phyloP scores from a whole-genome alignment of 2,329 filamentous ascomycete species.

The Penicillium sp. region DNA sequence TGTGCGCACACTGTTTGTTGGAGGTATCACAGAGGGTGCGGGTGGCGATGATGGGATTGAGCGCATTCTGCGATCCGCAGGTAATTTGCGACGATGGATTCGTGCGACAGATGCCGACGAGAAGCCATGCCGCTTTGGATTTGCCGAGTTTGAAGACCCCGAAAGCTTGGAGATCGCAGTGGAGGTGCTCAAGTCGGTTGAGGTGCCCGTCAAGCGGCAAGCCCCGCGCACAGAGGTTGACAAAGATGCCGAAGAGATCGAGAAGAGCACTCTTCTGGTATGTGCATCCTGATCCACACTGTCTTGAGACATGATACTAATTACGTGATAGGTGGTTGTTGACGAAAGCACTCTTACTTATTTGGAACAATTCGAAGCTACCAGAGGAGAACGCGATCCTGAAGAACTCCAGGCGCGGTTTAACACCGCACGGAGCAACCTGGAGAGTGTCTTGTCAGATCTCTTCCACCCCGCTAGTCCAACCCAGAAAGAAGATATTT shows the following conservation, averaged over 20 bases:
- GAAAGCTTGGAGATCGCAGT: constrained; percentile 82
- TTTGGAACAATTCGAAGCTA: constrained; percentile 74
- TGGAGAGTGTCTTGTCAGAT: constrained; percentile 67
- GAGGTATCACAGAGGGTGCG: constrained; percentile 75
- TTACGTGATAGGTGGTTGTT: constrained; percentile 56
- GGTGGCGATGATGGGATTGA: constrained; percentile 77
- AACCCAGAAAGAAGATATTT: constrained; percentile 46
- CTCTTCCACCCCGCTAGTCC: constrained; percentile 65
- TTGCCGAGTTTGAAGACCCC: constrained; percentile 90
- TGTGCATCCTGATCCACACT: constrained; percentile 15
- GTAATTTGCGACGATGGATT: constrained; percentile 80
- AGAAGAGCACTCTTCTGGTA: constrained; percentile 69
- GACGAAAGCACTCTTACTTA: constrained; percentile 82
- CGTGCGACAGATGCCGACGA: constrained; percentile 72
- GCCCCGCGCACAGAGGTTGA: constrained; percentile 43
- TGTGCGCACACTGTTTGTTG: constrained; percentile 83
- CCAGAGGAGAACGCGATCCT: constrained; percentile 60
- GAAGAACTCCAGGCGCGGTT: constrained; percentile 64
- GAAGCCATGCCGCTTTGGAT: constrained; percentile 84
- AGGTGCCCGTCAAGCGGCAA: constrained; percentile 78
- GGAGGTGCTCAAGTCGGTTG: constrained; percentile 76
- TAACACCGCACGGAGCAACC: constrained; percentile 64
- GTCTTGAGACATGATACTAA: not conserved
- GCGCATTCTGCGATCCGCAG: constrained; percentile 71
- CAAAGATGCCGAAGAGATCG: constrained; percentile 51